Conservation (phyloP, 2,329 filamentous ascomycete species). For the Chrysoporthe puriensis region DNA sequence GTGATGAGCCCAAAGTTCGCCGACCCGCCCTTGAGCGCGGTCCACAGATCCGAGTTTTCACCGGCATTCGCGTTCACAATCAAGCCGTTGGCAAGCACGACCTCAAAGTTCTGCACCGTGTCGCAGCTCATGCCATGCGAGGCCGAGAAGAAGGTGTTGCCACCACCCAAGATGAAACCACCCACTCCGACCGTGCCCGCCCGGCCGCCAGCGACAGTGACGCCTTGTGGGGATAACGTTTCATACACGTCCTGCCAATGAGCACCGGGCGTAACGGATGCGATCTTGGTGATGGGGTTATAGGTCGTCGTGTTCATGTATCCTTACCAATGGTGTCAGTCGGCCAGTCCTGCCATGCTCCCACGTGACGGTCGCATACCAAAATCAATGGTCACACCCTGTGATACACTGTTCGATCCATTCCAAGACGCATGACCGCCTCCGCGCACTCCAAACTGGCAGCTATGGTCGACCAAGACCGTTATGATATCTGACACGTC, state of each 20-base stretch:
- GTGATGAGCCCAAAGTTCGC: conserved; percentile 47
- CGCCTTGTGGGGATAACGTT: conserved; percentile 22
- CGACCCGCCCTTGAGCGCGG: conserved; percentile 48
- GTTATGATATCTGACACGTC: conserved; percentile 43
- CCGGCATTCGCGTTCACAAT: conserved; percentile 46
- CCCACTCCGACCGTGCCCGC: conserved; percentile 47
- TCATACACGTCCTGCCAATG: conserved; percentile 39
- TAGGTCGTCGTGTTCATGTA: conserved; percentile 37
- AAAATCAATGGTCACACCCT: conserved; percentile 41
- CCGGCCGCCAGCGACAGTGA: conserved; percentile 44
- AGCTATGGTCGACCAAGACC: conserved; percentile 37
- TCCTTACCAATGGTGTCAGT: conserved; percentile 3
- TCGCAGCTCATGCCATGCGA: conserved; percentile 52
- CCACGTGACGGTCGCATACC: conserved; percentile 28
- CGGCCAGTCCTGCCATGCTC: not conserved
- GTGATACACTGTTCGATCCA: conserved; percentile 38
- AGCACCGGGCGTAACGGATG: conserved; percentile 39
- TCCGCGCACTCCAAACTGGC: conserved; percentile 42
- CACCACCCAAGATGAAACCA: conserved; percentile 51
- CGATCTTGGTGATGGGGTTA: conserved; percentile 36
- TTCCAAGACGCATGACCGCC: conserved; percentile 41
- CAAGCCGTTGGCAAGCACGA: conserved; percentile 51
- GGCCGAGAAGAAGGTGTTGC: conserved; percentile 52
- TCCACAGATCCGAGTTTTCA: conserved; percentile 46
- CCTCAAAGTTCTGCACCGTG: conserved; percentile 47